Evolutionary conservation across 768 basidiomycete genomes (phyloP).

Genomic region (Lentinula guzmanii): DNA sequence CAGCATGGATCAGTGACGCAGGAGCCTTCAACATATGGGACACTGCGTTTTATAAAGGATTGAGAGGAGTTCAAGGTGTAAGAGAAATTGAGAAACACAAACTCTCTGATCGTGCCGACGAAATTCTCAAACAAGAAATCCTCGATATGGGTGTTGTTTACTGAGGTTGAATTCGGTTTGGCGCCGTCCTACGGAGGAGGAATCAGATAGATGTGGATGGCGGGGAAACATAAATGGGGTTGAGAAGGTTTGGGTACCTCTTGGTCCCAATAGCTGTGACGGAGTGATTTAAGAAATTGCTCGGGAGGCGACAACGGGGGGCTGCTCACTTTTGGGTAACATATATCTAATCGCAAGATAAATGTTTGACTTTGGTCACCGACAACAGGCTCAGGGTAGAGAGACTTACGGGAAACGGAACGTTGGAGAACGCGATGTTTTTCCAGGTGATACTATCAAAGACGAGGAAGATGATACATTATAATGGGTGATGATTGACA

Average conservation of each 20-base stretch:
- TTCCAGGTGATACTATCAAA: conserved; percentile 47
- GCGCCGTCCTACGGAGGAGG: conserved; percentile 9
- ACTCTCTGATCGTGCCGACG: conserved; percentile 44
- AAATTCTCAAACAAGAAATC: conserved; percentile 54
- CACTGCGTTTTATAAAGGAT: conserved; percentile 13
- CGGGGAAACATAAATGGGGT: background rate
- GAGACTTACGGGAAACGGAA: conserved; percentile 47
- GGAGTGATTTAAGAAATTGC: background rate
- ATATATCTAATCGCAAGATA: conserved; percentile 38
- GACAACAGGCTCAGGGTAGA: background rate
- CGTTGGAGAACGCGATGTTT: conserved; percentile 46
- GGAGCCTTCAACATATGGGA: conserved; percentile 49
- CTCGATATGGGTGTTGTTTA: conserved; percentile 50
- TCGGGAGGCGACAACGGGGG: background rate
- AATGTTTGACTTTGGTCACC: background rate
- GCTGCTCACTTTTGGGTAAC: conserved; percentile 54
- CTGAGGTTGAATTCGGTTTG: conserved; percentile 33
- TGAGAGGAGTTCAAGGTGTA: conserved; percentile 5
- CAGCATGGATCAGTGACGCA: conserved; percentile 58
- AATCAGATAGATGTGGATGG: background rate
- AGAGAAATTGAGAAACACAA: background rate
- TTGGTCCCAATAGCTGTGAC: conserved; percentile 59
- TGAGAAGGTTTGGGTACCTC: conserved; percentile 24
- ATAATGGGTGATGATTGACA: too few relatives aligned
- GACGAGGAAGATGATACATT: background rate